These are phyloP conservation scores for Borovskyia barvae DNA, from an alignment of 208 protist genomes.

Conservation along the genomic window DNA sequence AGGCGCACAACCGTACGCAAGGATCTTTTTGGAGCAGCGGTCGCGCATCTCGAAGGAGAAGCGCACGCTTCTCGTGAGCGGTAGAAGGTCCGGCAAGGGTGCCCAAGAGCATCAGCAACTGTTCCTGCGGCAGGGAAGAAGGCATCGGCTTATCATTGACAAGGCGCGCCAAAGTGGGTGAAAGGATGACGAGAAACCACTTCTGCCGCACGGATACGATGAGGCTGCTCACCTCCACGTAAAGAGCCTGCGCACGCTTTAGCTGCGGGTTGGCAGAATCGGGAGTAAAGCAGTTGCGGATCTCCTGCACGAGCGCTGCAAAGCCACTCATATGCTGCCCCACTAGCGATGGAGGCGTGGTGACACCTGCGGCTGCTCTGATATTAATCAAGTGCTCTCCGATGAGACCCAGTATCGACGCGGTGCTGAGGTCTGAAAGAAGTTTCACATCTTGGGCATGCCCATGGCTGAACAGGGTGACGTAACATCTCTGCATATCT, in stretches of 20 bases:
- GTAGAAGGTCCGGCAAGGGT: constrained; percentile 35
- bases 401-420: constrained; percentile 13
- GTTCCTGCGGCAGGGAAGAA: constrained; percentile 58
- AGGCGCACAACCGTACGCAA: constrained; percentile 75
- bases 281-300: constrained; percentile 27
- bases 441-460: constrained; percentile 19
- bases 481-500: constrained; percentile 20
- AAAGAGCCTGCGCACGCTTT: constrained; percentile 53
- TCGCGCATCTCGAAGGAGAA: constrained; percentile 53
- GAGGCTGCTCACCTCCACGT: constrained; percentile 39
- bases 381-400: constrained; percentile 8
- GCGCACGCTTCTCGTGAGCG: constrained; percentile 29
- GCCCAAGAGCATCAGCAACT: constrained; percentile 67
- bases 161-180: constrained; percentile 57
- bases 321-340: neutral
- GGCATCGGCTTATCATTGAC: constrained; percentile 21
- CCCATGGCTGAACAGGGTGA: constrained; percentile 3
- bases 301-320: constrained; percentile 4
- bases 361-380: neutral
- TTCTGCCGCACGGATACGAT: constrained; percentile 40
- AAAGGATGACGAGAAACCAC: constrained; percentile 52
- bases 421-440: constrained; percentile 16
- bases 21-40: constrained; percentile 59
- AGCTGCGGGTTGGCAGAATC: constrained; percentile 41
- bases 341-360: neutral